Base-by-base conservation (phyloP, 2,329 filamentous ascomycete genomes). In the Incumbomyces lentus region DNA sequence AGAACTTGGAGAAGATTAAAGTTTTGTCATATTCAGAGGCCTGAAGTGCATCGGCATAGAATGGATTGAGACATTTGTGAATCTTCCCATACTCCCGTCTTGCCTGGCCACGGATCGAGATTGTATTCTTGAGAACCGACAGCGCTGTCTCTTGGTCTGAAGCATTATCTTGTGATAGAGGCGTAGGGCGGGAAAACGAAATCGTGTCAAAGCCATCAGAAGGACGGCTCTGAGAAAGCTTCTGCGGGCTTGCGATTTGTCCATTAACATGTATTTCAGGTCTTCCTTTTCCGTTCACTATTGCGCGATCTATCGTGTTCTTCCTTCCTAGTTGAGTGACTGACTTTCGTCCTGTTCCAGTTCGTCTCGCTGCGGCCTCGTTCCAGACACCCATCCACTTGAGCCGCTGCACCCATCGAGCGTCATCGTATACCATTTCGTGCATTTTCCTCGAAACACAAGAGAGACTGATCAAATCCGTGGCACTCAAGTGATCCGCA, bases 401-500 rank as follows among this genome's bases (percentile, higher is more conserved):
- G 46, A 98, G 67, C 52, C 86, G 78, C 53, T 86, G 80, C 33
- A 96, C 84, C 92, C 92, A 98, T 69, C 90, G 78, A 41, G 88
- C 86, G 64, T 98, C 92, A 64, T 98, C 92, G 66, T 96, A 98
- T 2, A 95, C 89, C 89, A 98, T 98, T 67, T 98, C 92, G 61
- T 84, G 83, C 75, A 96, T 79, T 50, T 86, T 84, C 60, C 79
- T 84, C 49, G 87, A 95, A 18, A 85, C 81, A 52, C 83, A 81
- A 37, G 92, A 90, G 61, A 87, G 90, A 55, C 81, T 79, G 62
- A 96, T 77, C 59, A 94, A 81, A 64, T 95, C 90, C 50, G 82
- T 71, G 22, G 95, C 76, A 33, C 86, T 84, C 33, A 96, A 78
- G 68, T 93, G 88, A 62, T 95, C 87, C 60, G 98, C 77, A 55